A percentile compares a stretch with the other conserved stretches of the same genome.
Evolutionary conservation across 306 rosid species (phyloP).

Genomic region (Crotalaria pallida): DNA sequence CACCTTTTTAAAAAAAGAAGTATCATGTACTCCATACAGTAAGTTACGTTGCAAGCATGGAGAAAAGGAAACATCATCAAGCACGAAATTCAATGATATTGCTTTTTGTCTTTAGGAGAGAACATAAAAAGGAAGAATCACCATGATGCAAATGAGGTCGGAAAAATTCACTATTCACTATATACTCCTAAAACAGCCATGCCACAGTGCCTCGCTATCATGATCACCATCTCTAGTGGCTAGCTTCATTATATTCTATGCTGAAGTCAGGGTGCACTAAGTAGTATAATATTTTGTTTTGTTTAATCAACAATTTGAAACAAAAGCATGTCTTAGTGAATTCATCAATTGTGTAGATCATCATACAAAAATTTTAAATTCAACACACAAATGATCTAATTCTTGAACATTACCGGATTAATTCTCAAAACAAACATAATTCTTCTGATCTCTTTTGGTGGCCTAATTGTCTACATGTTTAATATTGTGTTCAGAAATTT

Average conservation of each 20-base stretch:
- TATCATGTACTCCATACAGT: too few relatives aligned
- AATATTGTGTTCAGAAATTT: background rate
- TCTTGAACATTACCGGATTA: background rate
- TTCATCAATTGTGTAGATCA: background rate
- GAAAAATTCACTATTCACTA: background rate
- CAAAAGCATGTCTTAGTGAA: background rate
- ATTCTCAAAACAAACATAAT: conserved; percentile 5
- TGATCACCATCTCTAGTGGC: background rate
- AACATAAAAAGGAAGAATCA: background rate
- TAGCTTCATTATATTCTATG: background rate
- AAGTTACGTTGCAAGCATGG: background rate
- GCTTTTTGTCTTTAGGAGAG: conserved; percentile 10
- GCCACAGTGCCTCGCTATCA: background rate
- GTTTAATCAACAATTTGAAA: background rate
- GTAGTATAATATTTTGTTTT: background rate
- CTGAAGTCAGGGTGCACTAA: background rate
- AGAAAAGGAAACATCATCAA: background rate
- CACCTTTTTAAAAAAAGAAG: too few relatives aligned
- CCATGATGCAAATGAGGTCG: background rate
- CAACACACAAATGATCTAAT: background rate
- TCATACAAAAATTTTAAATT: background rate
- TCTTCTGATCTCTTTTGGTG: background rate
- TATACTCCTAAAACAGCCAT: background rate
- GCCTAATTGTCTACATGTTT: background rate
- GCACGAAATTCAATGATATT: background rate